Evolutionary conservation across 768 basidiomycete genomes (phyloP).

Genomic region (Sistotremastrum suecicum): DNA sequence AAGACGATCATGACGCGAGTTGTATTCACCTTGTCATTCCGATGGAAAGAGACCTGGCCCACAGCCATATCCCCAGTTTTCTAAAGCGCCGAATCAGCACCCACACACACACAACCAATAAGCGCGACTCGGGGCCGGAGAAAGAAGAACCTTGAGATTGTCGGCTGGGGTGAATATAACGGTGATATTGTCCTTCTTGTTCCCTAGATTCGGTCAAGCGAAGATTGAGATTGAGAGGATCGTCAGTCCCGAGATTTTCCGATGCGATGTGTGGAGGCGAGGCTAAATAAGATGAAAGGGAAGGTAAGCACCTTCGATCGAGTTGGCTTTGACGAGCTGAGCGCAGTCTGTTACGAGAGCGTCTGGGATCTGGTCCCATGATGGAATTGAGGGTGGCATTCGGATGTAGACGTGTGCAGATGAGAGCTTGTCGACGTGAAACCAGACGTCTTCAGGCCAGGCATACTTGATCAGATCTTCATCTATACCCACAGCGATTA

Average conservation of each 20-base stretch:
- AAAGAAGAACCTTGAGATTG: constrained; percentile 64
- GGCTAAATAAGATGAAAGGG: background rate
- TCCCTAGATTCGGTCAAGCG: constrained; percentile 35
- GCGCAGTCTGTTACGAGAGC: constrained; percentile 71
- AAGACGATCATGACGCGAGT: background rate
- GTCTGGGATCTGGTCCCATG: constrained; percentile 81
- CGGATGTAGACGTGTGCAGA: constrained; percentile 97
- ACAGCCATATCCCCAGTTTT: constrained; percentile 98
- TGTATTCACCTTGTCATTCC: constrained; percentile 58
- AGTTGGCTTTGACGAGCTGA: constrained; percentile 95
- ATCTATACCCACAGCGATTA: constrained; percentile 34
- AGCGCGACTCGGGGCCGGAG: background rate
- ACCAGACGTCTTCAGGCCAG: constrained; percentile 82
- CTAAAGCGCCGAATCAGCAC: constrained; percentile 23
- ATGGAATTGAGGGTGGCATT: constrained; percentile 55
- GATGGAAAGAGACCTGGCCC: constrained; percentile 91
- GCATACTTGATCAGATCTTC: constrained; percentile 92
- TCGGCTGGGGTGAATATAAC: constrained; percentile 89
- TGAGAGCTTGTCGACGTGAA: constrained; percentile 96
- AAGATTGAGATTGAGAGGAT: too few relatives aligned
- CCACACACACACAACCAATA: background rate
- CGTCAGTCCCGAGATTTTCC: too few relatives aligned
- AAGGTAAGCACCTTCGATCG: constrained; percentile 63
- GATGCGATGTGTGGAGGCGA: too few relatives aligned
- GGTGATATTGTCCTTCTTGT: constrained; percentile 89